Evolutionary conservation across 805 yeast species (phyloP).

Genomic region (Saturnispora sanitii): DNA sequence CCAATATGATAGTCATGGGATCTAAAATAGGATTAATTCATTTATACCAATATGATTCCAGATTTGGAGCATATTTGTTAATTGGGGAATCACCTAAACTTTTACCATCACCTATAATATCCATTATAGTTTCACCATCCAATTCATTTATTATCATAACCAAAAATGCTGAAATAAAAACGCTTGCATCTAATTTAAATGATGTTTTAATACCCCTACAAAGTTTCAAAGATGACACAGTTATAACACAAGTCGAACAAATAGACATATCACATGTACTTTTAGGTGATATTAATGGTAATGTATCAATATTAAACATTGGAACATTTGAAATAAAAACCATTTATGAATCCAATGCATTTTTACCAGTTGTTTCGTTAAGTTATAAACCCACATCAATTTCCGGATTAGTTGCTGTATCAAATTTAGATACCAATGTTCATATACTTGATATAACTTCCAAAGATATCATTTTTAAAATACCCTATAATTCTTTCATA

Average conservation of each 20-base stretch:
- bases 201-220: conserved; percentile 7
- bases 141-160: conserved; percentile 20
- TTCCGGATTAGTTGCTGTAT: conserved; percentile 4
- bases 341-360: conserved; percentile 6
- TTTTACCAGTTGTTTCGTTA: conserved; percentile 10
- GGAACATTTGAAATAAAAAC: conserved; percentile 1
- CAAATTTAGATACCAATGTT: conserved; percentile 1
- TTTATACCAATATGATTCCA: conserved; percentile 24
- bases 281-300: conserved; percentile 20
- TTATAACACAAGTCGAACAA: conserved; percentile 13
- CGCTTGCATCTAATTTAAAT: conserved; percentile 19
- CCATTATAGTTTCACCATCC: conserved; percentile 18
- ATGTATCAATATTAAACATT: conserved; percentile 8
- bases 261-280: conserved; percentile 16
- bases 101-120: conserved; percentile 15
- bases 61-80: background rate
- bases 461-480: background rate
- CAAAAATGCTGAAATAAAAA: conserved; percentile 15
- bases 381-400: conserved; percentile 1
- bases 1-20: conserved; percentile 38
- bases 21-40: conserved; percentile 40
- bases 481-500: conserved; percentile 1
- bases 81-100: background rate
- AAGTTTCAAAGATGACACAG: conserved; percentile 9
- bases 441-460: conserved; percentile 4